A percentile compares a stretch with the other conserved stretches of the same genome.
phyloP scores from a whole-genome alignment of 2,329 filamentous ascomycete species.

The Colletotrichum nymphaeae region DNA sequence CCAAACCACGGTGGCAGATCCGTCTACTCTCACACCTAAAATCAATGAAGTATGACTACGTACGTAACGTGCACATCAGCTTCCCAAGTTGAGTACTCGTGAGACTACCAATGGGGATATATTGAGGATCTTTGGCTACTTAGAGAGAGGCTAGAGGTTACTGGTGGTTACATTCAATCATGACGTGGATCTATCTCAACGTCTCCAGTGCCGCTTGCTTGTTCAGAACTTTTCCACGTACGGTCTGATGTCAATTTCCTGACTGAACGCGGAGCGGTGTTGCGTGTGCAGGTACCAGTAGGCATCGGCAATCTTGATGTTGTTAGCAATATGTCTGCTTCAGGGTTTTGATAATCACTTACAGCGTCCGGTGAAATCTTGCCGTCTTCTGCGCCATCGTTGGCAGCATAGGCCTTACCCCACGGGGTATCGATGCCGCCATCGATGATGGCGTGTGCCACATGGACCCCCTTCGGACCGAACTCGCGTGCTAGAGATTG shows the following conservation, averaged over 20 bases:
- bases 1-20: constrained; percentile 30
- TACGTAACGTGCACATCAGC: constrained; percentile 28
- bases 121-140: constrained; percentile 10
- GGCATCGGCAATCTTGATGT: constrained; percentile 80
- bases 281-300: constrained; percentile 90
- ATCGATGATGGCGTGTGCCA: constrained; percentile 85
- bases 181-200: background rate
- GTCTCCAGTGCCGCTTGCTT: background rate
- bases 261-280: constrained; percentile 81
- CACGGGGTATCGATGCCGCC: constrained; percentile 85
- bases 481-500: constrained; percentile 87
- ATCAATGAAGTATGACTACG: constrained; percentile 39
- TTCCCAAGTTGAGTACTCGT: constrained; percentile 16
- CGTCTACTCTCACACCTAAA: constrained; percentile 34
- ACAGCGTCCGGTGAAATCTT: constrained; percentile 83
- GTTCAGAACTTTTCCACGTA: constrained; percentile 80
- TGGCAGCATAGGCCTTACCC: constrained; percentile 64
- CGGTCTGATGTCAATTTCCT: constrained; percentile 83
- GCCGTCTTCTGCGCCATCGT: constrained; percentile 60
- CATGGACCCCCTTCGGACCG: constrained; percentile 84
- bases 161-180: background rate
- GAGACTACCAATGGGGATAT: constrained; percentile 20
- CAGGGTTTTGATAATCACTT: constrained; percentile 50
- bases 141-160: constrained; percentile 5
- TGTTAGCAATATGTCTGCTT: constrained; percentile 25